These are phyloP conservation scores for Eutrema japonicum DNA, from an alignment of 345 rosid species.

Conservation along the genomic window DNA sequence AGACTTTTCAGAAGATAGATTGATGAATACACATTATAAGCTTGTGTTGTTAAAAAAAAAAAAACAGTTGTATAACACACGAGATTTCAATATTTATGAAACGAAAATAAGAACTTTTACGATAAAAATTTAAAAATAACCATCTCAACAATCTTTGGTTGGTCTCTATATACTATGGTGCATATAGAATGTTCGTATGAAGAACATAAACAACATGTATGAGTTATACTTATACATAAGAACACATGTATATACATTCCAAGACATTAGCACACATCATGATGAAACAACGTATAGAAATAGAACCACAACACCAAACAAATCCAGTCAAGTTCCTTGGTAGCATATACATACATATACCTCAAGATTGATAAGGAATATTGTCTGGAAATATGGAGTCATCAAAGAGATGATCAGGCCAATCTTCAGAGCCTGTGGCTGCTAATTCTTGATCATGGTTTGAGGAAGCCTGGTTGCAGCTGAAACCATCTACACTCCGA, in stretches of 20 bases:
- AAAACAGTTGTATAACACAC: no score
- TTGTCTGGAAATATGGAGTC: conserved; percentile 38
- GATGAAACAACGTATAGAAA: conserved; percentile 13
- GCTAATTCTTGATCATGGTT: conserved; percentile 40
- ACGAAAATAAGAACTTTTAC: neutral
- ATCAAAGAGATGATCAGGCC: conserved; percentile 44
- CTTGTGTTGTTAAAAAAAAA: no score
- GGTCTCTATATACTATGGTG: conserved; percentile 1
- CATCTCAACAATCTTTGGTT: conserved; percentile 6
- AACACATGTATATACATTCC: conserved; percentile 11
- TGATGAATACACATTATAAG: no score
- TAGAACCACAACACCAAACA: conserved; percentile 18
- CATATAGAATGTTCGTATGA: conserved; percentile 26
- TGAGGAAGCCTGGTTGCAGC: conserved; percentile 33
- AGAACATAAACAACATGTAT: conserved; percentile 32
- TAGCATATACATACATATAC: conserved; percentile 30
- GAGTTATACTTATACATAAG: conserved; percentile 17
- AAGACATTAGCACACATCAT: conserved; percentile 32
- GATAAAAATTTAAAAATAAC: neutral
- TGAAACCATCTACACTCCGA: conserved; percentile 24
- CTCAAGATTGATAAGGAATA: conserved; percentile 36
- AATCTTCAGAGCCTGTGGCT: conserved; percentile 21
- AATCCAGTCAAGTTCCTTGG: conserved; percentile 12
- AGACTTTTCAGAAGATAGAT: no score
- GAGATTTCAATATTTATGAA: neutral